Conservation (phyloP, 306 rosid genomes). For the Prunus mira region DNA sequence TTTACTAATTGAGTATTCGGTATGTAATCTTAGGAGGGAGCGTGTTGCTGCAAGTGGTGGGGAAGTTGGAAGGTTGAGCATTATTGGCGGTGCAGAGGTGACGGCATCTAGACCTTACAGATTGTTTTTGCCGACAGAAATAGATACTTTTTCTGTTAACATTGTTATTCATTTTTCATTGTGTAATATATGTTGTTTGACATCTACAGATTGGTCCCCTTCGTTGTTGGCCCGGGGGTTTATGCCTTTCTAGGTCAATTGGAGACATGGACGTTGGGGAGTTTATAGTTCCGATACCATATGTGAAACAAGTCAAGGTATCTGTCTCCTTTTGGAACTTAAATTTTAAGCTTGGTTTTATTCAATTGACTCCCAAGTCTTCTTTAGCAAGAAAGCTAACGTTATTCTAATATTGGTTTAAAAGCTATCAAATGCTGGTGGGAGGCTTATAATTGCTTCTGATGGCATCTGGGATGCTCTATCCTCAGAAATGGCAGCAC, state of each 20-base stretch:
- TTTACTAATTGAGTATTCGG: slow-evolving; percentile 13
- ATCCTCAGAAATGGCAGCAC: slow-evolving; percentile 85
- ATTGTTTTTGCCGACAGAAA: not conserved
- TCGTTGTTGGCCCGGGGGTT: slow-evolving; percentile 99
- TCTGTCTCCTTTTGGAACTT: not conserved
- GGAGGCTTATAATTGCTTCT: slow-evolving; percentile 93
- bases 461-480: slow-evolving; percentile 98
- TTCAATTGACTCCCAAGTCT: not conserved
- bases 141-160: not conserved
- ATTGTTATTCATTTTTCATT: not conserved
- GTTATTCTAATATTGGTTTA: slow-evolving; percentile 15
- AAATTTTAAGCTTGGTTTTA: not conserved
- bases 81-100: slow-evolving; percentile 92
- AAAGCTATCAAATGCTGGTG: slow-evolving; percentile 81
- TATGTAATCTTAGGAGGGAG: slow-evolving; percentile 60
- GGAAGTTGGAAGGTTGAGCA: slow-evolving; percentile 94
- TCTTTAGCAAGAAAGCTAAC: slow-evolving; percentile 27
- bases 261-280: slow-evolving; percentile 99
- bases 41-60: slow-evolving; percentile 97
- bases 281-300: slow-evolving; percentile 87
- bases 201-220: slow-evolving; percentile 89
- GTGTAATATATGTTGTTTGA: slow-evolving; percentile 26
- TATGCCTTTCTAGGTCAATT: slow-evolving; percentile 94
- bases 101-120: slow-evolving; percentile 3
- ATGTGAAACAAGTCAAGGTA: slow-evolving; percentile 98